Conservation (phyloP, 2,329 filamentous ascomycete genomes). For the Colletotrichum magnum region DNA sequence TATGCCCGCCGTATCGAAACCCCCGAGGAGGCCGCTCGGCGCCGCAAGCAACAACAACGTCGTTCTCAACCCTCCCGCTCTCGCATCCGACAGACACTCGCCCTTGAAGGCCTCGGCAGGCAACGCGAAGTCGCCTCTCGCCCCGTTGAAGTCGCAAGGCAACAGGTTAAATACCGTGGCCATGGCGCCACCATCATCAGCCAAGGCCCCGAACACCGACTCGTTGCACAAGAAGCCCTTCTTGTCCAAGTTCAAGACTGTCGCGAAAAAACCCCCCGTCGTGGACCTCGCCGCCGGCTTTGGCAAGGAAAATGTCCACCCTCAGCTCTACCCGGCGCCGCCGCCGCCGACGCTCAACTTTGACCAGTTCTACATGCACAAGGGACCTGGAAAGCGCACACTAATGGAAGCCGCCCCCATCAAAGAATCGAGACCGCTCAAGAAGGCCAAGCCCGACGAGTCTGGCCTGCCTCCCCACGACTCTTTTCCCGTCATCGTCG, state of each 20-base stretch:
- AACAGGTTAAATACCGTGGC: conserved; percentile 76
- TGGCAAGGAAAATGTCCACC: conserved; percentile 72
- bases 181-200: conserved; percentile 75
- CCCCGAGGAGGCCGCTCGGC: conserved; percentile 63
- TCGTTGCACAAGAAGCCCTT: conserved; percentile 78
- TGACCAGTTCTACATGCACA: conserved; percentile 66
- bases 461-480: conserved; percentile 75
- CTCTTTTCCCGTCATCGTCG: conserved; percentile 85
- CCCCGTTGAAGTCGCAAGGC: conserved; percentile 67
- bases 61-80: conserved; percentile 74
- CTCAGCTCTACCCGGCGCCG: conserved; percentile 64
- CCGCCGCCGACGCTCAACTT: conserved; percentile 62
- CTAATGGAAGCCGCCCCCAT: conserved; percentile 82
- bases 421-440: conserved; percentile 75
- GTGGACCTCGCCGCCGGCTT: conserved; percentile 56
- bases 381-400: conserved; percentile 70
- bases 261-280: conserved; percentile 64
- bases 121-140: conserved; percentile 70
- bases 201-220: conserved; percentile 71
- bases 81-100: conserved; percentile 70
- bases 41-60: conserved; percentile 75
- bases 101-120: conserved; percentile 75
- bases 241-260: conserved; percentile 72
- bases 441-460: conserved; percentile 77
- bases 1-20: conserved; percentile 66